Evolutionary conservation across 225 moss, liverwort and hornwort genomes (phyloP).

Genomic region (Physcomitrium patens): DNA sequence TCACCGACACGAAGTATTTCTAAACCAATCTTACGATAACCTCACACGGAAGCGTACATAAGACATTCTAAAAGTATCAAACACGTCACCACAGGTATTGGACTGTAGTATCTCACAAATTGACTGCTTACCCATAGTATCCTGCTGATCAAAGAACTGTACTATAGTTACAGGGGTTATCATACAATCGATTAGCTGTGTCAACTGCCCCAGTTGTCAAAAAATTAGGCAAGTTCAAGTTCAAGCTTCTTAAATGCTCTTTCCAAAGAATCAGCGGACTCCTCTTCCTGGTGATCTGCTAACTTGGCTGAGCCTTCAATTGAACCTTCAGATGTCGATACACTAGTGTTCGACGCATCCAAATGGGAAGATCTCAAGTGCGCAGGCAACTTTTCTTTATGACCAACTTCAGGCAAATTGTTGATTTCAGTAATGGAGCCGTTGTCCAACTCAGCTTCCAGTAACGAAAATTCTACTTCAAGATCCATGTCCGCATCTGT

Average conservation of each 20-base stretch:
- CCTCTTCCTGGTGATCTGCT: slow-evolving; percentile 27
- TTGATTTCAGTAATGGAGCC: slow-evolving; percentile 36
- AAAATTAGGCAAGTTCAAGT: slow-evolving; percentile 47
- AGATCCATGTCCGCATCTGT: slow-evolving; percentile 54
- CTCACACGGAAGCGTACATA: not conserved
- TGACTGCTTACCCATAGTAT: not conserved
- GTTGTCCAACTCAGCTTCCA: slow-evolving; percentile 68
- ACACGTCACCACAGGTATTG: slow-evolving; percentile 1
- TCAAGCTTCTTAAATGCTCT: slow-evolving; percentile 60
- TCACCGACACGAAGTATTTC: not conserved
- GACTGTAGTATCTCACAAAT: slow-evolving; percentile 11
- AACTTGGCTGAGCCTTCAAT: slow-evolving; percentile 27
- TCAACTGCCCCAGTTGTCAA: slow-evolving; percentile 4
- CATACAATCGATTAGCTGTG: slow-evolving; percentile 34
- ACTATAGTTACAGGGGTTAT: slow-evolving; percentile 23
- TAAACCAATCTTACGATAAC: not conserved
- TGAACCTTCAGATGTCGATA: slow-evolving; percentile 18
- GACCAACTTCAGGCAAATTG: slow-evolving; percentile 41
- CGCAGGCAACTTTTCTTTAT: slow-evolving; percentile 16
- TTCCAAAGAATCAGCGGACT: slow-evolving; percentile 47
- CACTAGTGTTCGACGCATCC: slow-evolving; percentile 15
- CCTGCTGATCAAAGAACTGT: slow-evolving; percentile 2
- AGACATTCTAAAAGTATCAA: not conserved
- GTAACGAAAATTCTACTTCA: slow-evolving; percentile 71
- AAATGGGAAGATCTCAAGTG: slow-evolving; percentile 1